Evolutionary conservation across 2,329 filamentous ascomycete species (phyloP).

Genomic region (Microsporum ferrugineum): DNA sequence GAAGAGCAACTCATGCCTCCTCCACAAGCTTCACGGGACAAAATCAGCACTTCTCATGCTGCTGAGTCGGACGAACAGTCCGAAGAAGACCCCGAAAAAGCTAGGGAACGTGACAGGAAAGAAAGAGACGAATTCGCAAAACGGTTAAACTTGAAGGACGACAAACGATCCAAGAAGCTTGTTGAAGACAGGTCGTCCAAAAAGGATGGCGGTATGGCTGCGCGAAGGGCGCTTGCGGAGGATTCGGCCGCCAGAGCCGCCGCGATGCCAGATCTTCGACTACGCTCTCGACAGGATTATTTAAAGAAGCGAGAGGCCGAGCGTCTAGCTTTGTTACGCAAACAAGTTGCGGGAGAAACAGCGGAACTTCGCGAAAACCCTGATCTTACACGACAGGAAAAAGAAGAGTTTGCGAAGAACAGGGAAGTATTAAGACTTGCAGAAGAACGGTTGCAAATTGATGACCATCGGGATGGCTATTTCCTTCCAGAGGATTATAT

Average conservation of each 20-base stretch:
- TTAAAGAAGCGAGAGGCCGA: constrained; percentile 85
- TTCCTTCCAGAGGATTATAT: constrained; percentile 90
- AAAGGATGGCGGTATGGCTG: constrained; percentile 46
- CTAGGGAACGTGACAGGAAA: constrained; percentile 54
- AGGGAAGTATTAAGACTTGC: constrained; percentile 68
- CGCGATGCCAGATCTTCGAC: constrained; percentile 67
- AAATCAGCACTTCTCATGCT: constrained; percentile 19
- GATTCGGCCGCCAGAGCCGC: constrained; percentile 56
- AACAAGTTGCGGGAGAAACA: constrained; percentile 81
- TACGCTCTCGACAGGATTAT: constrained; percentile 83
- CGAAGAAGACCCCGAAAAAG: constrained; percentile 40
- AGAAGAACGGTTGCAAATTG: constrained; percentile 74
- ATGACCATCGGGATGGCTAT: constrained; percentile 87
- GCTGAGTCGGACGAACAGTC: constrained; percentile 51
- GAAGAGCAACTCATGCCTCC: constrained; percentile 47
- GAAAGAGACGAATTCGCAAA: constrained; percentile 74
- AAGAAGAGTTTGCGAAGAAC: constrained; percentile 79
- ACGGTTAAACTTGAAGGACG: constrained; percentile 60
- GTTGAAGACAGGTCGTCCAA: constrained; percentile 49
- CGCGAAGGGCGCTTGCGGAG: constrained; percentile 53
- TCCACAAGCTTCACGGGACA: constrained; percentile 11
- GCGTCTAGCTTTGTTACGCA: constrained; percentile 70
- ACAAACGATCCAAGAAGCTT: constrained; percentile 56
- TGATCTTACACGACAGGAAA: constrained; percentile 64
- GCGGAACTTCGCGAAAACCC: constrained; percentile 68